phyloP scores from a whole-genome alignment of 495 filamentous ascomycete genomes.

The Penicillium flavigenum region DNA sequence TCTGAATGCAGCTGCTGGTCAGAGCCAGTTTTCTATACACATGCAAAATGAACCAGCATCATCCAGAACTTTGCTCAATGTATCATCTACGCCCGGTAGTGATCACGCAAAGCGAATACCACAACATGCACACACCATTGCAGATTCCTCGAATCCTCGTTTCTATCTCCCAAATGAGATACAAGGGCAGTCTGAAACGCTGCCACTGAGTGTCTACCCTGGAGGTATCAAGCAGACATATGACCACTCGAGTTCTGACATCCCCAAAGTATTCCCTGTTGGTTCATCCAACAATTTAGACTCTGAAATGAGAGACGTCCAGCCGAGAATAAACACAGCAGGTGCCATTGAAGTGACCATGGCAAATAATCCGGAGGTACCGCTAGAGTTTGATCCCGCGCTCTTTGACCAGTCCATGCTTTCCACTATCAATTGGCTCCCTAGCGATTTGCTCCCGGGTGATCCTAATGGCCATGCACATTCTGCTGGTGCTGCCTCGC shows the following conservation, averaged over 20 bases:
- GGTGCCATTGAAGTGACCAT: slow-evolving; percentile 24
- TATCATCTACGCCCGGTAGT: not conserved
- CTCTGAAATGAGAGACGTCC: slow-evolving; percentile 15
- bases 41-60: slow-evolving; percentile 7
- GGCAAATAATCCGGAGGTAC: slow-evolving; percentile 25
- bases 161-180: slow-evolving; percentile 17
- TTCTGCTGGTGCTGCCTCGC: slow-evolving; percentile 12
- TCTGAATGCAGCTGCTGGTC: slow-evolving; percentile 12
- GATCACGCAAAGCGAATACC: slow-evolving; percentile 3
- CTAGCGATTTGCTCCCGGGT: slow-evolving; percentile 27
- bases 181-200: not conserved
- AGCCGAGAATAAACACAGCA: slow-evolving; percentile 18
- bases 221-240: slow-evolving; percentile 16
- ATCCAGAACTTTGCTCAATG: slow-evolving; percentile 8
- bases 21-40: slow-evolving; percentile 26
- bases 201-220: slow-evolving; percentile 15
- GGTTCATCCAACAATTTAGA: slow-evolving; percentile 10
- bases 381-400: slow-evolving; percentile 26
- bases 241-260: slow-evolving; percentile 12
- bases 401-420: slow-evolving; percentile 29
- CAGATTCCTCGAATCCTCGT: slow-evolving; percentile 7
- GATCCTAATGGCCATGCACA: slow-evolving; percentile 16
- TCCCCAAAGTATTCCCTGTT: slow-evolving; percentile 14
- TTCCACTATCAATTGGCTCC: slow-evolving; percentile 42
- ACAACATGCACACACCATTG: slow-evolving; percentile 6